Evolutionary conservation across 805 yeast species (phyloP).

Genomic region (Saccharomycopsis malanga): DNA sequence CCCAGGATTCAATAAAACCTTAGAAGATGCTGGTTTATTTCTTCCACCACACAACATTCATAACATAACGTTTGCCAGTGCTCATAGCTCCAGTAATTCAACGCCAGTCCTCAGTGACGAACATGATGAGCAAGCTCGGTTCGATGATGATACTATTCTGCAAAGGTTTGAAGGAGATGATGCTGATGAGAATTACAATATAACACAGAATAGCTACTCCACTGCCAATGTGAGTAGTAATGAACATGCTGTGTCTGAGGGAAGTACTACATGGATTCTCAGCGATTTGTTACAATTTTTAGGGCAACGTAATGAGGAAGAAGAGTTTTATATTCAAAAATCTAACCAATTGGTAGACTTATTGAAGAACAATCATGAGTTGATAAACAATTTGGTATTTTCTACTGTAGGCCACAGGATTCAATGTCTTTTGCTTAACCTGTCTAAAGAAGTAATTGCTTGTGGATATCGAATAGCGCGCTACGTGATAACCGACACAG

Average conservation of each 20-base stretch:
- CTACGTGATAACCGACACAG: conserved; percentile 47
- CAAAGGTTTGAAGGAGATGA: not conserved
- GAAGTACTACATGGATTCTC: conserved; percentile 40
- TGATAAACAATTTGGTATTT: conserved; percentile 58
- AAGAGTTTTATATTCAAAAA: conserved; percentile 44
- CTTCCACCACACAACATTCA: conserved; percentile 9
- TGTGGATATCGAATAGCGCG: conserved; percentile 73
- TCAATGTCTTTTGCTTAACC: conserved; percentile 52
- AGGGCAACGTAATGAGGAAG: conserved; percentile 44
- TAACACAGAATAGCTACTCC: not conserved
- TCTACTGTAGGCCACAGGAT: conserved; percentile 51
- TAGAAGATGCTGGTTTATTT: not conserved
- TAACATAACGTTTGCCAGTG: conserved; percentile 12
- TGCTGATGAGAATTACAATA: not conserved
- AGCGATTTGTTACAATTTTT: conserved; percentile 55
- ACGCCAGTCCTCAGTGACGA: conserved; percentile 9
- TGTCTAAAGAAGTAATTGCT: conserved; percentile 56
- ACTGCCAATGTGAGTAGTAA: not conserved
- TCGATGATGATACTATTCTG: not conserved
- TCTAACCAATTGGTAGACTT: conserved; percentile 61
- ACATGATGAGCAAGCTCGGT: not conserved
- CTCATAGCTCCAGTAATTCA: conserved; percentile 11
- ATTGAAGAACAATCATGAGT: conserved; percentile 47
- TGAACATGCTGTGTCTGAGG: not conserved
- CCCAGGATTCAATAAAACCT: not conserved